A percentile compares a stretch with the other conserved stretches of the same genome.
Conservation (phyloP, 345 rosid species). For the Eucalyptus paniculata region DNA sequence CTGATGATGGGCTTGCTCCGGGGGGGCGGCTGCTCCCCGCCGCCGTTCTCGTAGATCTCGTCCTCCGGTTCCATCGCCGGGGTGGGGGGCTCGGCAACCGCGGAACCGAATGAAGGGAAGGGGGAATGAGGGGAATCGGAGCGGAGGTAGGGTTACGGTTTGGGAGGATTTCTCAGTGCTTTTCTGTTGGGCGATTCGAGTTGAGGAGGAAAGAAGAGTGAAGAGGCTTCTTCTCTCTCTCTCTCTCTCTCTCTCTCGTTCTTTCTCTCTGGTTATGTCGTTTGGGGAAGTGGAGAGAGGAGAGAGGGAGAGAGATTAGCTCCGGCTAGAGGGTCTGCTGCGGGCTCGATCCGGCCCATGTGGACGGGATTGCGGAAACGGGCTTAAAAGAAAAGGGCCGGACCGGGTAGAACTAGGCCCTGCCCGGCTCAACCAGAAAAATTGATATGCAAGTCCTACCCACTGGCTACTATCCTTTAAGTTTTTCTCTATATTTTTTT, state of each 20-base stretch:
- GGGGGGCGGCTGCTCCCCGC: conserved; percentile 32
- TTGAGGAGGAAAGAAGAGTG: not conserved
- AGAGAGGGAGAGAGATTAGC: not conserved
- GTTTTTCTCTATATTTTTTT: not conserved
- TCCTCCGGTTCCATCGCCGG: conserved; percentile 60
- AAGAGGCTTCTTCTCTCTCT: not conserved
- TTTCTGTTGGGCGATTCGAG: not conserved
- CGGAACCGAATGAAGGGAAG: not conserved
- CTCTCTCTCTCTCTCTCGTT: not conserved
- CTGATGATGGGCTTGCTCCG: conserved; percentile 53
- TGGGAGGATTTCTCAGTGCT: not conserved
- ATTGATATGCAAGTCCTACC: not conserved
- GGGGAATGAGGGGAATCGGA: not conserved
- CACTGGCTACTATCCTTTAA: not conserved
- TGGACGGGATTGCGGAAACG: not conserved
- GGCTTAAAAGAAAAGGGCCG: not conserved
- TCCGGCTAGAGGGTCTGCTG: not conserved
- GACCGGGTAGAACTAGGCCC: not conserved
- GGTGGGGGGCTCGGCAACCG: not conserved
- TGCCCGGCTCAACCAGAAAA: not conserved
- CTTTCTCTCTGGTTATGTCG: not conserved
- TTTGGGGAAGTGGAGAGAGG: not conserved
- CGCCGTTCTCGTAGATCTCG: conserved; percentile 43
- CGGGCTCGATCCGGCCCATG: not conserved
- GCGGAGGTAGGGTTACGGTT: not conserved